Evolutionary conservation across 1,284 basidiomycete species (phyloP).

Genomic region (Ceratobasidium sp.): DNA sequence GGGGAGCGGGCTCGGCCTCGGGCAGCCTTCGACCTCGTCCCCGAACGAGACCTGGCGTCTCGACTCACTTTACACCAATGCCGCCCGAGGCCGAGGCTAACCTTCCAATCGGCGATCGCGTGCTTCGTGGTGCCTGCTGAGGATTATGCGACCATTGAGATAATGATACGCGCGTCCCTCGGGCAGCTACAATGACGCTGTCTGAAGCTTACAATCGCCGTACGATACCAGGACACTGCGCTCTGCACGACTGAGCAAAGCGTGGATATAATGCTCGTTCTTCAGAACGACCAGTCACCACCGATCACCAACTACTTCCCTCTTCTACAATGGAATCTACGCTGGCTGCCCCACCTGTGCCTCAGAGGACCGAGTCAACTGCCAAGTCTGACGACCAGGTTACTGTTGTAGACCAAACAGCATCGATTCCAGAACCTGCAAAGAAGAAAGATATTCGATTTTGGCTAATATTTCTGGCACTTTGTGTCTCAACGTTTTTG

Average conservation of each 20-base stretch:
- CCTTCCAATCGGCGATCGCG: no score
- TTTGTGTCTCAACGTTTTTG: conserved; percentile 50
- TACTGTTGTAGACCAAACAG: not conserved
- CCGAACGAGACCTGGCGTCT: not conserved
- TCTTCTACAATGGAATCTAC: not conserved
- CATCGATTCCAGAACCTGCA: not conserved
- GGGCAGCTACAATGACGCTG: not conserved
- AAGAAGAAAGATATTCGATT: conserved; percentile 44
- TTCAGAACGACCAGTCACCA: not conserved
- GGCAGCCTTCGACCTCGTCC: not conserved
- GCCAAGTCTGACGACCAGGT: conserved; percentile 4
- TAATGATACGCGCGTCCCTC: not conserved
- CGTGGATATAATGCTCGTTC: not conserved
- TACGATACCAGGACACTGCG: not conserved
- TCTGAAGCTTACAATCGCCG: not conserved
- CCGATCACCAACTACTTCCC: not conserved
- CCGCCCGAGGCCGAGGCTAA: no score
- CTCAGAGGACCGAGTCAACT: not conserved
- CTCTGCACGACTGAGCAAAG: not conserved
- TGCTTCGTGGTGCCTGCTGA: no score
- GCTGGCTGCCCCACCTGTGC: not conserved
- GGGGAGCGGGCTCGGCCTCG: not conserved
- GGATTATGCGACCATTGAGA: no score
- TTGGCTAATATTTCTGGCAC: conserved; percentile 51
- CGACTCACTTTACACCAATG: not conserved